Evolutionary conservation across 371 early-diverging fungal genomes (phyloP), one percentile per base, ranked within the genome.

Genomic region (Cokeromyces recurvatus): DNA sequence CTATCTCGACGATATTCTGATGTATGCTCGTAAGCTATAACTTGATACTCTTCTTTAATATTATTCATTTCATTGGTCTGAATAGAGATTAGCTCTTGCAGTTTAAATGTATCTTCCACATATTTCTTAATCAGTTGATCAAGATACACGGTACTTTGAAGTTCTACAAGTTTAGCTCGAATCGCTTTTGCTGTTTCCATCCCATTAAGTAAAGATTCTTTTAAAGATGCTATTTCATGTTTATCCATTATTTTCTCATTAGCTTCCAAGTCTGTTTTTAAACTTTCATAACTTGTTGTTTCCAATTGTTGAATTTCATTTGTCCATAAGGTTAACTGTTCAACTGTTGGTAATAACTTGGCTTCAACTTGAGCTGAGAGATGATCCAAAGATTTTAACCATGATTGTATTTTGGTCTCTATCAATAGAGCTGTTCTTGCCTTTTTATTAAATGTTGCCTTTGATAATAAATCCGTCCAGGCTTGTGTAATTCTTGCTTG

Each of bases 111-210:
- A 42, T 59, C 54, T 20, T 36, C 32, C 9, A 40, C 20, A 14
- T 58, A 66, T 6, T 43, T 51, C 12, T 48, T 38, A 16, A 51
- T 49, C 38, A 62, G 19, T 14, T 62, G 55, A 21, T 35, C 35
- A 4, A 62, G 29, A 12, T 55, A 52, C 6, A 55, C 16, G 9
- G 43, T 39, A 16, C 51, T 42, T 22, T 59, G 42, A 4, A 45
- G 19, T 9, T 31, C 25, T 14, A 42, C 35, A 7, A 66, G 32
- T 8, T 42, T 35, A 14, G n/a, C 4, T 5, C 39, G 39, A 14
- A 57, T 42, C 1, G 7, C 3, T 16, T 27, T 9, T 4, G 43
- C 45, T 2, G n/a, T 50, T 15, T 27, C 17, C 5, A 27, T 14
- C n/a, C 58, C 59, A 21, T 24, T 14, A 0, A 41, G 23, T 3